A percentile compares a stretch with the other conserved stretches of the same genome.
Evolutionary conservation across 768 basidiomycete genomes (phyloP).

Genomic region (Xanthoconium purpureum): DNA sequence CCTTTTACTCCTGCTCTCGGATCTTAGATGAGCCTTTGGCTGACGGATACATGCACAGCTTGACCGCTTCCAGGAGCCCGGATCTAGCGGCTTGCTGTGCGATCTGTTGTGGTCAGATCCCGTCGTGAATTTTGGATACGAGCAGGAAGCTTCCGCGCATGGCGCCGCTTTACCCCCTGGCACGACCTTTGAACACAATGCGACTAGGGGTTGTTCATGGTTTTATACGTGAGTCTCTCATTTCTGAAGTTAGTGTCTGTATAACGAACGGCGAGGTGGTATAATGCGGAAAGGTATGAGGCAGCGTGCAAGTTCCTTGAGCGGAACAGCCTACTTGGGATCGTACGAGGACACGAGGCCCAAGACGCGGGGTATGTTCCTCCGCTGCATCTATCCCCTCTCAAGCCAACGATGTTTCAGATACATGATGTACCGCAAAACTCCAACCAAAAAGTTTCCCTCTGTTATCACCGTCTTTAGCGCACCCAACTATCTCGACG

Average conservation of each 20-base stretch:
- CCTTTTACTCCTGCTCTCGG: background rate
- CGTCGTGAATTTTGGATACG: conserved; percentile 82
- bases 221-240: conserved; percentile 75
- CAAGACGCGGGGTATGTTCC: conserved; percentile 85
- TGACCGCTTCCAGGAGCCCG: conserved; percentile 91
- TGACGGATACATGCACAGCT: conserved; percentile 48
- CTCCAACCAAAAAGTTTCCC: conserved; percentile 91
- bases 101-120: conserved; percentile 98
- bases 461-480: conserved; percentile 98
- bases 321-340: conserved; percentile 82
- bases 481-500: conserved; percentile 96
- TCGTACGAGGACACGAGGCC: conserved; percentile 96
- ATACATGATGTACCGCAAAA: conserved; percentile 94
- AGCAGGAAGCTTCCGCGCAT: conserved; percentile 52
- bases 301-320: conserved; percentile 95
- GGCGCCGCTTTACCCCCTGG: conserved; percentile 54
- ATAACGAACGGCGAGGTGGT: conserved; percentile 1
- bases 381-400: background rate
- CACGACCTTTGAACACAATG: conserved; percentile 73
- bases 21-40: background rate
- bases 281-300: conserved; percentile 55
- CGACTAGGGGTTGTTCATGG: conserved; percentile 86
- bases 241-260: background rate
- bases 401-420: conserved; percentile 33
- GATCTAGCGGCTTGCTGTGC: conserved; percentile 86